Percentiles rank a stretch among this genome's conserved stretches.
Conservation (phyloP, 2,329 filamentous ascomycete species). For the Macroventuria anomochaeta region DNA sequence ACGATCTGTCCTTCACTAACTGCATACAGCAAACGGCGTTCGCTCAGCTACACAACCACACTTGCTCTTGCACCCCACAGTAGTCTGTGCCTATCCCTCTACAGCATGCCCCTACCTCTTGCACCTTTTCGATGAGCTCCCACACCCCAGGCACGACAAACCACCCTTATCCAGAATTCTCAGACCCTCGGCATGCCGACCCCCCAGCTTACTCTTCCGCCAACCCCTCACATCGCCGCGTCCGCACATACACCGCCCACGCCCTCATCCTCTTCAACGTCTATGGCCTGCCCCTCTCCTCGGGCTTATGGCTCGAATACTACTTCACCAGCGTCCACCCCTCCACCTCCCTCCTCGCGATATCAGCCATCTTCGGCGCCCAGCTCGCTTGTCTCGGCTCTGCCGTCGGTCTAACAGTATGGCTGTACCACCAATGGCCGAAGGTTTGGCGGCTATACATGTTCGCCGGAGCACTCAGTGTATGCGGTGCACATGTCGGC, state of each 20-base stretch:
- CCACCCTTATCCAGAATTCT: background rate
- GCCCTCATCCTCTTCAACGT: constrained; percentile 35
- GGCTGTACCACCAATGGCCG: constrained; percentile 12
- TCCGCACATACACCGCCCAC: constrained; percentile 24
- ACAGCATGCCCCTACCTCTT: background rate
- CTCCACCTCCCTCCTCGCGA: background rate
- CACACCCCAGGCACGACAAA: background rate
- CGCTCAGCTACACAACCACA: background rate
- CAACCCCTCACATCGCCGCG: background rate
- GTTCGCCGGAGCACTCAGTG: background rate
- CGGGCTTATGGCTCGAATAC: constrained; percentile 31
- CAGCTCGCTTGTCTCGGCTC: constrained; percentile 28
- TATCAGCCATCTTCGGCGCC: constrained; percentile 18
- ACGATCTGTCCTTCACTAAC: background rate
- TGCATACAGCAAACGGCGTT: background rate
- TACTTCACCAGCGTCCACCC: constrained; percentile 22
- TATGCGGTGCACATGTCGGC: background rate
- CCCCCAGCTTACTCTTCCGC: background rate
- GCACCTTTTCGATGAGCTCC: background rate
- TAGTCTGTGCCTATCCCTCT: background rate
- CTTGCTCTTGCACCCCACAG: background rate
- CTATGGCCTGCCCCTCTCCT: constrained; percentile 34
- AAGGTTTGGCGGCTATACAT: constrained; percentile 6
- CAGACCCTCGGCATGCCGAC: background rate
- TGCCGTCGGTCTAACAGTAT: background rate